phyloP scores from a whole-genome alignment of 2,329 filamentous ascomycete genomes.

The Cercospora berteroae region DNA sequence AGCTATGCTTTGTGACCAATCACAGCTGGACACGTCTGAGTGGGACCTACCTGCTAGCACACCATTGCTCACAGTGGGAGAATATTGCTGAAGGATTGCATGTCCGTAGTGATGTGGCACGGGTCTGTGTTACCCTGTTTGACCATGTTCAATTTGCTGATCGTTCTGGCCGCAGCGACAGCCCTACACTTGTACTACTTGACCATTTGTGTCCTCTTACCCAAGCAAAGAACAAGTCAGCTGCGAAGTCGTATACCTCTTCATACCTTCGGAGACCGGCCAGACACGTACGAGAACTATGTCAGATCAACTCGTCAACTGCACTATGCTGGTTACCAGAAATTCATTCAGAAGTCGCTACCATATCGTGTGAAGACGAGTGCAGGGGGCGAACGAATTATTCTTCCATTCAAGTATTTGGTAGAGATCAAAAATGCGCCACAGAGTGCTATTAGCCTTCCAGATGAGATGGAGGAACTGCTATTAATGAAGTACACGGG shows the following conservation, averaged over 20 bases:
- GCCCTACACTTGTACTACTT: background rate
- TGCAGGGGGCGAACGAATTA: constrained; percentile 19
- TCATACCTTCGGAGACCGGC: constrained; percentile 12
- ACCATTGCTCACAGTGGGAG: background rate
- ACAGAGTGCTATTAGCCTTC: constrained; percentile 11
- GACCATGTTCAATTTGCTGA: background rate
- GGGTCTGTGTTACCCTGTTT: background rate
- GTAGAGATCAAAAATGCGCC: constrained; percentile 18
- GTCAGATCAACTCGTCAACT: constrained; percentile 16
- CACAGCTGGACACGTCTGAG: constrained; percentile 13
- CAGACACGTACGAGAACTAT: constrained; percentile 16
- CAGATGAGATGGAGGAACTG: constrained; percentile 19
- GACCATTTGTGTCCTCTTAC: background rate
- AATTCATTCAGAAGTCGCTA: constrained; percentile 3
- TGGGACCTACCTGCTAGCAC: background rate
- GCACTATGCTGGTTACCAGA: constrained; percentile 16
- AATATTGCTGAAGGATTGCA: background rate
- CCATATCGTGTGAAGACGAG: constrained; percentile 15
- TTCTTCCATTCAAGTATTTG: constrained; percentile 14
- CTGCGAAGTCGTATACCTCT: constrained; percentile 2
- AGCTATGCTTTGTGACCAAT: constrained; percentile 8
- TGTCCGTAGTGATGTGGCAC: background rate
- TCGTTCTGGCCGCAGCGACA: background rate
- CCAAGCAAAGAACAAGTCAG: background rate
- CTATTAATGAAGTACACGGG: constrained; percentile 19